Percentiles rank a stretch among this genome's conserved stretches.
These are phyloP conservation scores for Aureobasidium sp. DNA, from an alignment of 2,329 filamentous ascomycete genomes.

Conservation along the genomic window DNA sequence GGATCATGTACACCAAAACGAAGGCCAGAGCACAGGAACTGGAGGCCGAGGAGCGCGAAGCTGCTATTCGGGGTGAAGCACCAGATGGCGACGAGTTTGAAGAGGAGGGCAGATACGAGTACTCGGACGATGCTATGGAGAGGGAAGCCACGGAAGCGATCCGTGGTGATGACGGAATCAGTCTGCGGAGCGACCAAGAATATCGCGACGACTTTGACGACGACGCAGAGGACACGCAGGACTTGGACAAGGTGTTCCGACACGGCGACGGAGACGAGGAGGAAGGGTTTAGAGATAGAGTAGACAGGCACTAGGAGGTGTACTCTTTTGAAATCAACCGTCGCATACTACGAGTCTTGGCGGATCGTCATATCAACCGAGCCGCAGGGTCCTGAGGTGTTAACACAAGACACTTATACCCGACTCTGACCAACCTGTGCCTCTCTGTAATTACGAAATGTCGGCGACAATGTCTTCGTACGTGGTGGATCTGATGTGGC, in stretches of 20 bases:
- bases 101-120: slow-evolving; percentile 34
- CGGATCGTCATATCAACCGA: background rate
- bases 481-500: slow-evolving; percentile 82
- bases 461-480: slow-evolving; percentile 42
- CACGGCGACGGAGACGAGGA: slow-evolving; percentile 36
- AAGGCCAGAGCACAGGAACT: slow-evolving; percentile 43
- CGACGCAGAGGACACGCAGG: slow-evolving; percentile 37
- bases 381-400: background rate
- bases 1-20: slow-evolving; percentile 70
- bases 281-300: slow-evolving; percentile 20
- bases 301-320: background rate
- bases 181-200: slow-evolving; percentile 46
- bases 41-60: slow-evolving; percentile 40
- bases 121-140: slow-evolving; percentile 40
- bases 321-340: background rate
- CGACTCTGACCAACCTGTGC: background rate
- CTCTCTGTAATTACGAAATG: slow-evolving; percentile 3
- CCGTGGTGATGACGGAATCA: slow-evolving; percentile 46
- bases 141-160: slow-evolving; percentile 33
- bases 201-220: slow-evolving; percentile 31
- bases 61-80: slow-evolving; percentile 22
- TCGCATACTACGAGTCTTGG: slow-evolving; percentile 2
- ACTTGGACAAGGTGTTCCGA: slow-evolving; percentile 37
- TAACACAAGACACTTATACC: slow-evolving; percentile 1
- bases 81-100: slow-evolving; percentile 20